Percentiles rank a stretch among this genome's conserved stretches.
These are phyloP conservation scores for Nannochloropsis gaditana DNA, from an alignment of 108 stramenopile species.

Conservation along the genomic window DNA sequence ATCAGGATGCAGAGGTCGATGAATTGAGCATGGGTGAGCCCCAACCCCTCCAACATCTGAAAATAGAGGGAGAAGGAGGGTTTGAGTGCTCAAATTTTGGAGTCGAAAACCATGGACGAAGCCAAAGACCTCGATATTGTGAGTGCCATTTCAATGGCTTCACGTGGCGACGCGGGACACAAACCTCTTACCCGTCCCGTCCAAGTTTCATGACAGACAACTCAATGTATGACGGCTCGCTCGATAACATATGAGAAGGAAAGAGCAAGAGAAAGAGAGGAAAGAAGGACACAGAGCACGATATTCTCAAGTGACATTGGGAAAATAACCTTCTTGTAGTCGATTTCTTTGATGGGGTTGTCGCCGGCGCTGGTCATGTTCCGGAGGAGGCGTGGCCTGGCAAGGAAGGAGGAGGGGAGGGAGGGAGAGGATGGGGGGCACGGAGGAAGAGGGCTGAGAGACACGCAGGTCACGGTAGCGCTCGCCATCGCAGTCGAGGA, in stretches of 20 bases:
- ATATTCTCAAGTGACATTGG: too few species aligned
- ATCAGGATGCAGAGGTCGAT: slow-evolving; percentile 93
- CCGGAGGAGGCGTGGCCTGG: slow-evolving; percentile 34
- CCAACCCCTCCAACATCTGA: slow-evolving; percentile 62
- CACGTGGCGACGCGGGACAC: too few species aligned
- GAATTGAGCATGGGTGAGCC: slow-evolving; percentile 87
- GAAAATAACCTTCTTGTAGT: slow-evolving; percentile 66
- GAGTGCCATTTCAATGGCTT: too few species aligned
- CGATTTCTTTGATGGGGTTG: slow-evolving; percentile 68
- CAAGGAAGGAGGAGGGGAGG: neutral
- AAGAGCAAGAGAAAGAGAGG: neutral
- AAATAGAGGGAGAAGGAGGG: too few species aligned
- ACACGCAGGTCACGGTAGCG: neutral
- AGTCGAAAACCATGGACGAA: too few species aligned
- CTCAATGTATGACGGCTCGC: neutral
- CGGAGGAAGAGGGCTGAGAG: neutral
- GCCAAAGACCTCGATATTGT: too few species aligned
- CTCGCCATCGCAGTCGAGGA: neutral
- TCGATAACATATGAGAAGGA: neutral
- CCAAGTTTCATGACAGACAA: too few species aligned
- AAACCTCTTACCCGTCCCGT: too few species aligned
- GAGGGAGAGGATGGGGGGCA: neutral
- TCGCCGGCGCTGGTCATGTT: slow-evolving; percentile 63
- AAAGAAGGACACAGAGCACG: neutral
- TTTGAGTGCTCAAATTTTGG: too few species aligned